These are phyloP conservation scores for Colletotrichum sublineola DNA, from an alignment of 2,329 filamentous ascomycete genomes.

Conservation along the genomic window DNA sequence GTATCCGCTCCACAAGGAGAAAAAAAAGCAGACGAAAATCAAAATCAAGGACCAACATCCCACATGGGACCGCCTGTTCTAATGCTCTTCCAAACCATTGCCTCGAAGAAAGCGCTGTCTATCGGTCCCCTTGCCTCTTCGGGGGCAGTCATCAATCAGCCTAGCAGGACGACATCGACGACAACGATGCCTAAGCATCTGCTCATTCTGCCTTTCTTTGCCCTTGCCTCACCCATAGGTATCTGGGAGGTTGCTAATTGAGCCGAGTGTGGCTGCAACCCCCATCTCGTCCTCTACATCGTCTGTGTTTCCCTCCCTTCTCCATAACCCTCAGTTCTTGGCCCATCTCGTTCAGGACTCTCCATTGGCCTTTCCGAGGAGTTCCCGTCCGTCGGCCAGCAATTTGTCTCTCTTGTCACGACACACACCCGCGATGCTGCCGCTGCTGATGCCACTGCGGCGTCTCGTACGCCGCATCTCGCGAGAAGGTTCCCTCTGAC, in stretches of 20 bases:
- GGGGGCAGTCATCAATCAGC: too few relatives aligned
- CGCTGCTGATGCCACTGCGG: neutral
- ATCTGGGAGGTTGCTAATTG: too few relatives aligned
- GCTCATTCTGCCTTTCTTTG: constrained; percentile 20
- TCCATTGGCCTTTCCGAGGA: neutral
- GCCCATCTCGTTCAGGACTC: constrained; percentile 5
- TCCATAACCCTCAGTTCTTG: constrained; percentile 21
- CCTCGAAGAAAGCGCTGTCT: constrained; percentile 8
- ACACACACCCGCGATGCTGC: neutral
- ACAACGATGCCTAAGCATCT: constrained; percentile 10
- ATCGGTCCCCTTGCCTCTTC: too few relatives aligned
- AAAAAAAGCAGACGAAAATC: neutral
- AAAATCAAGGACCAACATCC: neutral
- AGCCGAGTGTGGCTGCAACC: constrained; percentile 6
- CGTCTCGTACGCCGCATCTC: constrained; percentile 21
- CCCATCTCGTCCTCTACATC: constrained; percentile 12
- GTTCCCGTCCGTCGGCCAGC: neutral
- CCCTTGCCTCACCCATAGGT: constrained; percentile 11
- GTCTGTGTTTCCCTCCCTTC: constrained; percentile 31
- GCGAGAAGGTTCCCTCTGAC: constrained; percentile 10
- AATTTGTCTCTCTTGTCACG: neutral
- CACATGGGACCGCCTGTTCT: constrained; percentile 14
- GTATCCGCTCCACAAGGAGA: neutral
- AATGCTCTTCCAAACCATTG: constrained; percentile 14
- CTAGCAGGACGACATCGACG: constrained; percentile 25